Base-by-base conservation (phyloP, 2,329 filamentous ascomycete species). In the Exophiala lecanii-corni region DNA sequence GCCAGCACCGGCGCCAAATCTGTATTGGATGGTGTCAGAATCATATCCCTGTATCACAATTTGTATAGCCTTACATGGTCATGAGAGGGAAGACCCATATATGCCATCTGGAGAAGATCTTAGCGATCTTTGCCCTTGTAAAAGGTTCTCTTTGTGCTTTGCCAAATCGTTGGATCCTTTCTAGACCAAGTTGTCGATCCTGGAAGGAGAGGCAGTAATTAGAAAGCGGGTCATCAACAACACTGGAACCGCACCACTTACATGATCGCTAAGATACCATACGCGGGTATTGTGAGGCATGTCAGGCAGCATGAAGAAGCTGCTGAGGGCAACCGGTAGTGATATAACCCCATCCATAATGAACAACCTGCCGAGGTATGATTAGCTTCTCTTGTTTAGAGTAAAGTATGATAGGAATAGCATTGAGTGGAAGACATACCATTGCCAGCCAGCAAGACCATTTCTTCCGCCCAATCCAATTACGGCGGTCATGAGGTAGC, bases 371-470 rank as follows among this genome's bases (percentile, higher is more conserved):
- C 5, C 12, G 12, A 9, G 17, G 12, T 23, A 31, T 20, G 35
- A 21, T 13, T 7, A 30, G 9, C 16, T 28, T 26, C 2, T 18
- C 9, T n/a, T n/a, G n/a, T n/a, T n/a, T n/a, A n/a, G n/a, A n/a
- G n/a, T n/a, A n/a, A n/a, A n/a, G n/a, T n/a, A n/a, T n/a, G n/a
- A n/a, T n/a, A n/a, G n/a, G n/a, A n/a, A n/a, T n/a, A n/a, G n/a
- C n/a, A n/a, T n/a, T 13, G 19, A 2, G 15, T 5, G 12, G 12
- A 32, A 28, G 21, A 34, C 34, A 15, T 25, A 26, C 63, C 63
- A 78, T 55, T 76, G 72, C 75, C 75, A 78, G 0, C 75, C 75
- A 10, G 60, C 60, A 44, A 68, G 71, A 2, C 74, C 74, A 16
- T 65, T 60, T n/a, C 52, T 59, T 0, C 71, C 73, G 6, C 67